Evolutionary conservation across 2,329 filamentous ascomycete genomes (phyloP), one percentile per base, ranked within the genome.

Genomic region (Microsporum ferrugineum): DNA sequence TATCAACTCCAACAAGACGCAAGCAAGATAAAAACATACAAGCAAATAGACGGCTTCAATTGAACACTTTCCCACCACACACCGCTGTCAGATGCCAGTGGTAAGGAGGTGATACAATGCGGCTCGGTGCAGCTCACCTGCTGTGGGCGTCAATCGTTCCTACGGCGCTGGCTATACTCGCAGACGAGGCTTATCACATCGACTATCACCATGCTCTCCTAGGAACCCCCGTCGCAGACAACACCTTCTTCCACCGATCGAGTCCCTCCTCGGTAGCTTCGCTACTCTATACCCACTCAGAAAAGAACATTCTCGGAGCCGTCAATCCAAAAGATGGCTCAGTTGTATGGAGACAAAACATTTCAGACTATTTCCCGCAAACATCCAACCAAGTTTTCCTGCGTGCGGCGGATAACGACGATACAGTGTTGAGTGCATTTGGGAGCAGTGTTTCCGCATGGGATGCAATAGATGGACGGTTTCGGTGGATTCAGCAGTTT

Each of bases 181-280:
- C 83, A 67, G 94, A 99, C 71, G 92, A 99, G 75, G 91, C 95
- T 67, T 91, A 86, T 77, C 83, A 89, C 68, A 84, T 95, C 73
- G 94, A 99, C 76, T 97, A 91, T 78, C 92, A 97, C 76, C 86
- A 95, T 77, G 84, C 89, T 66, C 85, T 97, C 57, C 79, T 99
- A 69, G 94, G 94, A 70, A 77, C 89, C 41, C 91, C 94, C 60
- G 87, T 88, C 72, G 79, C 84, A 72, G 84, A 89, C 65, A 88
- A 89, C 63, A 96, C 92, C 67, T 95, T 97, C 82, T 97, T 97
- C 83, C 90, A 96, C 77, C 87, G 86, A 67, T 92, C 94, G 43
- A 82, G 88, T 69, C 81, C 84, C 64, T 84, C 86, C 67, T 91
- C 92, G 64, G 90, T 89, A 73, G 91, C 91, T 39, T 92, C 89